Base-by-base conservation (phyloP, 441 rosid genomes). In the Gossypium schwendimanii region DNA sequence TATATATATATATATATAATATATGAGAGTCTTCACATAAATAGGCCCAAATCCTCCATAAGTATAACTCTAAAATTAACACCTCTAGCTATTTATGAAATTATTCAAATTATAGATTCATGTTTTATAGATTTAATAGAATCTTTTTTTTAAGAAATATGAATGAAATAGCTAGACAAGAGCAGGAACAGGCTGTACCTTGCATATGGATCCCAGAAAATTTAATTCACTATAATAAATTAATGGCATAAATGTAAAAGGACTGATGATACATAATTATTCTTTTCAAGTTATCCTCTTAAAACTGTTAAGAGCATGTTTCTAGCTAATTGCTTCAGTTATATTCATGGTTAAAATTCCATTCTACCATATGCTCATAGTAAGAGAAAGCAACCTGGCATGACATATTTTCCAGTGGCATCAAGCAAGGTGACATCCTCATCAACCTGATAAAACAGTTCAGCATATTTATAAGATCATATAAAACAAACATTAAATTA, bases 331-430 rank as follows among this genome's bases (percentile, higher is more conserved):
- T 66, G 23, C 39, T 23, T 47, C 58, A 12, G 8, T 7, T 31
- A 61, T n/a, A 65, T 45, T 23, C 55, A 45, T 7, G 23, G 23
- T 66, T 49, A 66, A 66, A 47, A 66, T 66, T 66, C 39, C 39
- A 47, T 1, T 8, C 21, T 0, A 66, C 8, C 41, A 66, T 47
- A 24, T 47, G 15, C 11, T 66, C 57, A 49, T 9, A 8, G 23
- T 8, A 23, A 4, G 17, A 26, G 24, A 11, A 65, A 4, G 2
- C 39, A 79, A 94, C 99, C 97, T 81, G 98, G 99, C 94, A 92
- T 92, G 79, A 94, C 97, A 83, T 75, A 90, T 76, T 90, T 92
- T 75, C 98, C 97, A 64, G 92, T 77, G 73, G 98, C 98, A 84
- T 94, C 97, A 55, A 94, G 81, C 52, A 92, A 86, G 10, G 82